phyloP scores from a whole-genome alignment of 306 rosid species.

The Casuarina cunninghamiana region DNA sequence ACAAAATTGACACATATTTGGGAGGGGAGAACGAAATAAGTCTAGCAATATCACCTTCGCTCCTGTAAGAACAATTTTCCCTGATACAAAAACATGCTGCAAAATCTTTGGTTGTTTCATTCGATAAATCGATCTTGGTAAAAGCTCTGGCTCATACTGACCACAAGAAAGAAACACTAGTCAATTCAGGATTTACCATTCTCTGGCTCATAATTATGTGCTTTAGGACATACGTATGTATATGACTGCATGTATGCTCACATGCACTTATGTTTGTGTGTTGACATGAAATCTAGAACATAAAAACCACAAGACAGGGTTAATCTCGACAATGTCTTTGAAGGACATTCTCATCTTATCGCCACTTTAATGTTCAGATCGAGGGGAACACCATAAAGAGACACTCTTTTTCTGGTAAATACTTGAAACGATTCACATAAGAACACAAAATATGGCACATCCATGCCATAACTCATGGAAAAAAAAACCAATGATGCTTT shows the following conservation, averaged over 20 bases:
- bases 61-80: conserved; percentile 95
- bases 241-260: neutral
- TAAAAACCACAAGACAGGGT: neutral
- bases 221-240: neutral
- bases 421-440: neutral
- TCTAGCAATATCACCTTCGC: too few relatives aligned
- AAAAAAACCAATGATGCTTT: too few relatives aligned
- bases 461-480: too few relatives aligned
- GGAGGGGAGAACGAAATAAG: too few relatives aligned
- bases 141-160: conserved; percentile 96
- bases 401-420: neutral
- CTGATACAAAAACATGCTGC: conserved; percentile 87
- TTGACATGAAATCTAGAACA: neutral
- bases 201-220: neutral
- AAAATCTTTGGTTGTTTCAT: conserved; percentile 98
- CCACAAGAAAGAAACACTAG: neutral
- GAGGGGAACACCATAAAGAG: neutral
- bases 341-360: neutral
- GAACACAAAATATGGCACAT: neutral
- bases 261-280: neutral
- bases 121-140: conserved; percentile 91
- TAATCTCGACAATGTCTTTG: neutral
- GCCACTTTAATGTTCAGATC: neutral
- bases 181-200: neutral
- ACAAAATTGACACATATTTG: too few relatives aligned